Percentiles rank a stretch among this genome's conserved stretches.
Conservation (phyloP, 2,329 filamentous ascomycete genomes). For the Fusarium caatingaense region DNA sequence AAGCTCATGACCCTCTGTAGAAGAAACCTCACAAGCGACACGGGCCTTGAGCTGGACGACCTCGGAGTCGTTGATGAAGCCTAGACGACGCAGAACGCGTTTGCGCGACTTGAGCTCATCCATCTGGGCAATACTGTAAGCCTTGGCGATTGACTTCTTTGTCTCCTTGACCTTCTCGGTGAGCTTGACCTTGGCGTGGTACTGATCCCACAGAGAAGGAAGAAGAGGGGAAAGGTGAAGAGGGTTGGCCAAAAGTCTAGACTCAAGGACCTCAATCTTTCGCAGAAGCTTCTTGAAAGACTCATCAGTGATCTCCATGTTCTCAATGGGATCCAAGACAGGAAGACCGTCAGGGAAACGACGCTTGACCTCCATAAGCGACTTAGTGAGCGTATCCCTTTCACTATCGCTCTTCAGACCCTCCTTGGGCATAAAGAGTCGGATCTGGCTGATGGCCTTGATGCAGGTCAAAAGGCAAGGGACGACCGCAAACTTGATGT, state of each 20-base stretch:
- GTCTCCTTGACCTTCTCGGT: slow-evolving; percentile 84
- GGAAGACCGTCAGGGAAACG: slow-evolving; percentile 94
- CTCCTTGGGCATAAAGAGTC: slow-evolving; percentile 85
- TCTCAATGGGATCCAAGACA: slow-evolving; percentile 90
- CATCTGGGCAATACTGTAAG: slow-evolving; percentile 88
- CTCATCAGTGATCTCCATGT: slow-evolving; percentile 94
- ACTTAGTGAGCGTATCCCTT: slow-evolving; percentile 73
- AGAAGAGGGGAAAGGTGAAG: slow-evolving; percentile 90
- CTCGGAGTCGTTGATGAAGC: slow-evolving; percentile 95
- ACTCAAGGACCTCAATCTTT: slow-evolving; percentile 98
- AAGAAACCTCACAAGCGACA: slow-evolving; percentile 97
- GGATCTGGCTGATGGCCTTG: slow-evolving; percentile 84
- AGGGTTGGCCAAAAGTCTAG: slow-evolving; percentile 86
- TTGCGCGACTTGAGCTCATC: slow-evolving; percentile 97
- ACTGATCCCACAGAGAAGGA: slow-evolving; percentile 86
- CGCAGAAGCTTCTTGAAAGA: slow-evolving; percentile 91
- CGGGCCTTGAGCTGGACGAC: slow-evolving; percentile 97
- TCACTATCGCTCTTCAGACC: slow-evolving; percentile 72
- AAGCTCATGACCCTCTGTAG: slow-evolving; percentile 88
- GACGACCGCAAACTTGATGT: slow-evolving; percentile 59
- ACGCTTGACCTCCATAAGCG: slow-evolving; percentile 80
- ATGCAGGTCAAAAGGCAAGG: slow-evolving; percentile 89
- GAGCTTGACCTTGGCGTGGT: slow-evolving; percentile 81
- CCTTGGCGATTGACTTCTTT: slow-evolving; percentile 87
- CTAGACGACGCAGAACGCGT: slow-evolving; percentile 90